These are phyloP conservation scores for Caryopteris hybrid DNA, from an alignment of 305 asterid species.

Conservation along the genomic window DNA sequence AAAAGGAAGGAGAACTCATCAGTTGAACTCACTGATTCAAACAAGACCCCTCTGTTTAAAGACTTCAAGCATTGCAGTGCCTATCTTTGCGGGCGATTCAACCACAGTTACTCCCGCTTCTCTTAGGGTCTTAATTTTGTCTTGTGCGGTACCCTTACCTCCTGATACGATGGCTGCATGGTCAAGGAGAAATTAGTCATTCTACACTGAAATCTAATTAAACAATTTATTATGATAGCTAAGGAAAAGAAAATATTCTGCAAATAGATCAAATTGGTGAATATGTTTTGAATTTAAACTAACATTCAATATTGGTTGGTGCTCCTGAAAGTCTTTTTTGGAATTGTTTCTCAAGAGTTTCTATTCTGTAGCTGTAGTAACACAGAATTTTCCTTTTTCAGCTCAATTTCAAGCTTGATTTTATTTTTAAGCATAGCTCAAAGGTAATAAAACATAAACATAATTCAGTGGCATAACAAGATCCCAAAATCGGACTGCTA, in stretches of 20 bases:
- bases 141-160: conserved; percentile 96
- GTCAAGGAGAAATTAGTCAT: not conserved
- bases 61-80: conserved; percentile 80
- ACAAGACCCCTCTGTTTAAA: conserved; percentile 88
- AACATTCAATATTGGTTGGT: not conserved
- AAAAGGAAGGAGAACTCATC: not conserved
- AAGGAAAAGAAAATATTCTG: not conserved
- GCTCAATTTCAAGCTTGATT: not conserved
- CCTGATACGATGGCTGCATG: conserved; percentile 92
- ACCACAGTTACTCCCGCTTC: conserved; percentile 92
- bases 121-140: conserved; percentile 78
- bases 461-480: not conserved
- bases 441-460: not conserved
- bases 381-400: not conserved
- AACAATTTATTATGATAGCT: not conserved
- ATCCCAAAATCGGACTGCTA: not conserved
- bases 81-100: conserved; percentile 95
- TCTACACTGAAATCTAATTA: not conserved
- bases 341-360: too few relatives aligned
- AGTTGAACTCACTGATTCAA: conserved; percentile 23
- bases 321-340: not conserved
- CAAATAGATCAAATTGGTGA: not conserved
- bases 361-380: not conserved
- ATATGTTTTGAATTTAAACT: not conserved
- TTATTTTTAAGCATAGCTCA: not conserved